phyloP scores from a whole-genome alignment of 257 asterid genomes.

The Ajuga chamaepitys region DNA sequence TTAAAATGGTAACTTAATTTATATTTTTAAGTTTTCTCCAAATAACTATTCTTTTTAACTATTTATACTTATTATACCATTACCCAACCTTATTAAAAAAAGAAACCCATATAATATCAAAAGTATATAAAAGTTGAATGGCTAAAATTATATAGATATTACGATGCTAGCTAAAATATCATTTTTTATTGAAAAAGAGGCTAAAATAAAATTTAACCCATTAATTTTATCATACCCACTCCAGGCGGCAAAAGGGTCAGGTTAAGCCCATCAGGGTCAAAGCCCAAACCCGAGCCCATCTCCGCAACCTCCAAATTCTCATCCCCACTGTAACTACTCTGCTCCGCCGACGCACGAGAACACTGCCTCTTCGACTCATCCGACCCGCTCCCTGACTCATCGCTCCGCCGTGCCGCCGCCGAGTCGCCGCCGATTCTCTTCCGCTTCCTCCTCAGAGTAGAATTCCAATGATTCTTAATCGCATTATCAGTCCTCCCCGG shows the following conservation, averaged over 20 bases:
- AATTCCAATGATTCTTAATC: slow-evolving; percentile 60
- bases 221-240: slow-evolving; percentile 6
- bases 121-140: no score
- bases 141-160: no score
- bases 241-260: slow-evolving; percentile 46
- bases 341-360: slow-evolving; percentile 35
- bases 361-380: slow-evolving; percentile 37
- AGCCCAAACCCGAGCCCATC: slow-evolving; percentile 21
- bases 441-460: slow-evolving; percentile 42
- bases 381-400: slow-evolving; percentile 22
- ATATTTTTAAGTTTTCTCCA: no score
- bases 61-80: no score
- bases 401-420: slow-evolving; percentile 19
- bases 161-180: no score
- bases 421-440: not conserved
- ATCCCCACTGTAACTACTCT: slow-evolving; percentile 27
- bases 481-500: slow-evolving; percentile 70
- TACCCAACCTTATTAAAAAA: no score
- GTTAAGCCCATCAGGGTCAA: slow-evolving; percentile 28
- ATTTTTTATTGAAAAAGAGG: no score
- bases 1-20: no score
- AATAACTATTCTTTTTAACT: no score
- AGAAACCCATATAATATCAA: no score
- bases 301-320: slow-evolving; percentile 16
- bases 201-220: no score